phyloP scores from a whole-genome alignment of 148 eudicot species.

The Fallopia convolvulus region DNA sequence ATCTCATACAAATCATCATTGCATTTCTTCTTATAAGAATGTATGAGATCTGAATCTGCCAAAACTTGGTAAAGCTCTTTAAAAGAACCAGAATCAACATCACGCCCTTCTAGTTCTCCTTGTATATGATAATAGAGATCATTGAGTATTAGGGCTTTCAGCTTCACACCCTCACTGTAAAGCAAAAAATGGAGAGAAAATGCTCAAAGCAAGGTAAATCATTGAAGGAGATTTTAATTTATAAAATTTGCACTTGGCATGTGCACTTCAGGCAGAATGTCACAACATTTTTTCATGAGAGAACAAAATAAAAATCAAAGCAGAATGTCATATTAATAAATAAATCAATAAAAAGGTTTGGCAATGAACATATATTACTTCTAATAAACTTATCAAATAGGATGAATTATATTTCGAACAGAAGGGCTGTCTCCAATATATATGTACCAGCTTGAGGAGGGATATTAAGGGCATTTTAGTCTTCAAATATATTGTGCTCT shows the following conservation, averaged over 20 bases:
- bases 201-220: neutral
- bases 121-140: slow-evolving; percentile 90
- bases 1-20: slow-evolving; percentile 24
- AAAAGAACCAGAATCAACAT: slow-evolving; percentile 65
- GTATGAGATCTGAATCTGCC: slow-evolving; percentile 39
- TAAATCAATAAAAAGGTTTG: neutral
- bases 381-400: neutral
- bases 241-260: neutral
- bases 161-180: slow-evolving; percentile 65
- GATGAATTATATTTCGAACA: neutral
- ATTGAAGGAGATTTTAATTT: neutral
- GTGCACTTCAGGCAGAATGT: neutral
- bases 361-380: neutral
- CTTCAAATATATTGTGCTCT: neutral
- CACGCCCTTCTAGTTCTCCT: slow-evolving; percentile 95
- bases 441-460: neutral
- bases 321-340: neutral
- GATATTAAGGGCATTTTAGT: neutral
- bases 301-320: neutral
- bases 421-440: neutral
- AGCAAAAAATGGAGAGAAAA: slow-evolving; percentile 8
- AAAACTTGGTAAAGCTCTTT: slow-evolving; percentile 72
- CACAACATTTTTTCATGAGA: neutral
- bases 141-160: slow-evolving; percentile 51
- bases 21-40: slow-evolving; percentile 36